A percentile compares a stretch with the other conserved stretches of the same genome.
Conservation (phyloP, 2,329 filamentous ascomycete species). For the Periconia sp. region DNA sequence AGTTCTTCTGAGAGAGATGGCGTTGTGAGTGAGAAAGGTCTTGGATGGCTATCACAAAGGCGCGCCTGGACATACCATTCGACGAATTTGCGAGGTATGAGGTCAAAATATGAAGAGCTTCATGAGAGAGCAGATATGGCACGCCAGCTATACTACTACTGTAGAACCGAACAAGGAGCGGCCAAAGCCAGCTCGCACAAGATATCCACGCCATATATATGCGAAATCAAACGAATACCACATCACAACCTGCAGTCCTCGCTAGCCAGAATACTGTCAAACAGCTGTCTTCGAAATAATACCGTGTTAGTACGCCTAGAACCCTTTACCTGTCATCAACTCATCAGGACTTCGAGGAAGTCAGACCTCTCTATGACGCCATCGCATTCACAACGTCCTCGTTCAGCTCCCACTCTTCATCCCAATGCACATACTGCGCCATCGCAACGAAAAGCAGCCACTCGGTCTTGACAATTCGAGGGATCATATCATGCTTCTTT, state of each 20-base stretch:
- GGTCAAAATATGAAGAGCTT: too few relatives aligned
- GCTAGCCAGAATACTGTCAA: conserved; percentile 13
- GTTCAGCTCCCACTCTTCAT: conserved; percentile 40
- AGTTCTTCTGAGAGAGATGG: conserved; percentile 77
- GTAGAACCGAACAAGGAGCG: background rate
- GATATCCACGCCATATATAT: conserved; percentile 7
- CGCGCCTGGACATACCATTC: too few relatives aligned
- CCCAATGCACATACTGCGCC: conserved; percentile 72
- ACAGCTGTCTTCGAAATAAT: conserved; percentile 18
- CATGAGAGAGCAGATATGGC: too few relatives aligned
- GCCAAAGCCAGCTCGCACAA: background rate
- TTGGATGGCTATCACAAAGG: background rate
- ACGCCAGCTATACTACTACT: too few relatives aligned
- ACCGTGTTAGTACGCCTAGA: conserved; percentile 22
- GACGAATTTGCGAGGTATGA: too few relatives aligned
- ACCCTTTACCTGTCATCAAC: conserved; percentile 17
- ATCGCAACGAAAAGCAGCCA: conserved; percentile 92
- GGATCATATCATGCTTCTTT: conserved; percentile 75
- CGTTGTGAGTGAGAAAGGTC: background rate
- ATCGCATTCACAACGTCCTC: conserved; percentile 37
- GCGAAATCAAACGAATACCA: background rate
- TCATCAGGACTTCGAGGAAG: conserved; percentile 1
- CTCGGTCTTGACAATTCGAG: conserved; percentile 81
- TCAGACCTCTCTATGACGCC: conserved; percentile 17
- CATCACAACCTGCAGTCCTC: background rate